Base-by-base conservation (phyloP, 495 filamentous ascomycete genomes). In the Trichoderma orchidacearum region DNA sequence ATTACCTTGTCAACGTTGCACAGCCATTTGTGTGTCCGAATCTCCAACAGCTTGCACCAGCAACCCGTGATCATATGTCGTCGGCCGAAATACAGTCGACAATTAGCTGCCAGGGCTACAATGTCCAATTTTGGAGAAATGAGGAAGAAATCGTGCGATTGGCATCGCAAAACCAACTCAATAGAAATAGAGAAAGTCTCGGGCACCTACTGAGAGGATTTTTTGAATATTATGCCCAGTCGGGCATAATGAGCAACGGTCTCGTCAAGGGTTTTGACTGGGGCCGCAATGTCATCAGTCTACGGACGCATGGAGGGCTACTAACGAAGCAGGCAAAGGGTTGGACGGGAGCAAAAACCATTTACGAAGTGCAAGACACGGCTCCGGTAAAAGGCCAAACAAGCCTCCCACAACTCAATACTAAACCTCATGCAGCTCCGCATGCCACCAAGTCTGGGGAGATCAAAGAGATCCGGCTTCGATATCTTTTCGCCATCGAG, bases 401-500 rank as follows among this genome's bases (percentile, higher is more conserved):
- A 15, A 31, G 12, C 3, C 30, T 28, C 17, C 12, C 28, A 17
- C 30, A 9, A n/a, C 9, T 30, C 17, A 34, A 59, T 23, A 2
- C 28, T 31, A 27, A 34, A 18, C 34, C 31, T 17, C 32, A 29
- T 6, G 32, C 23, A n/a, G 27, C 32, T 8, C 28, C 1, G 13
- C 29, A n/a, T 1, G 21, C 52, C 15, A 18, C 53, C 0, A 61
- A 63, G n/a, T 30, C 62, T 32, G 55, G 65, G 48, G 68, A 74
- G n/a, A 25, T 72, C 15, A 84, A 83, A 59, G 84, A 86, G 61
- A 72, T 90, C 15, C 77, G 85, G 9, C 77, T 89, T 60, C 80
- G 87, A n/a, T 93, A 86, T 64, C 78, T 94, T 15, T 84, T 93
- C 60, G 85, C 87, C 32, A 89, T 94, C 58, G 89, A 94, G 63